Evolutionary conservation across 345 rosid genomes (phyloP).

Genomic region (Eucalyptus sp.): DNA sequence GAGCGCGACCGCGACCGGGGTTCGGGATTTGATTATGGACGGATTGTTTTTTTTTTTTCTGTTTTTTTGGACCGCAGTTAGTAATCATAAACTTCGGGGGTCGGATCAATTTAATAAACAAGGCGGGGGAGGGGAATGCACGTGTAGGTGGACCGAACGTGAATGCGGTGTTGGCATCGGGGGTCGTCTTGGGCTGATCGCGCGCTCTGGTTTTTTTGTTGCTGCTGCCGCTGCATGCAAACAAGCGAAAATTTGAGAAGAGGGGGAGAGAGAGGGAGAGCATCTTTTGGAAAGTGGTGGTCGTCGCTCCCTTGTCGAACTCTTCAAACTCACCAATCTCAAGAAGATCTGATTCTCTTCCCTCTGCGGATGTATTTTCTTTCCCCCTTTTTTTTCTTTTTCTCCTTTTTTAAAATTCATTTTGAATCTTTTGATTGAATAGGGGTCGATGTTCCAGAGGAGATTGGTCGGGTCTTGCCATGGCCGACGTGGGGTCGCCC

Average conservation of each 20-base stretch:
- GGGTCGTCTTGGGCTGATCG: constrained; percentile 24
- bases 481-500: constrained; percentile 16
- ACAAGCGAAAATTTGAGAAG: background rate
- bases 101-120: background rate
- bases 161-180: background rate
- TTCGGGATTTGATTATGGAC: background rate
- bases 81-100: background rate
- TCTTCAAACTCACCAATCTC: constrained; percentile 5
- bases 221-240: background rate
- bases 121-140: background rate
- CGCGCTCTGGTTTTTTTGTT: background rate
- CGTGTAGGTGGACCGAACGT: background rate
- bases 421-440: constrained; percentile 45
- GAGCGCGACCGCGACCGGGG: background rate
- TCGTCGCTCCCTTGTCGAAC: constrained; percentile 8
- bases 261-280: background rate
- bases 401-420: background rate
- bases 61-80: background rate
- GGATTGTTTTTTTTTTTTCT: too few species aligned
- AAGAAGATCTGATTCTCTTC: constrained; percentile 11
- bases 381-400: background rate
- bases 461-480: background rate
- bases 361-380: background rate
- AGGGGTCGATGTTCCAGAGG: constrained; percentile 19
- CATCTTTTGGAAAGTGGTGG: constrained; percentile 91